A percentile compares a stretch with the other conserved stretches of the same genome.
Evolutionary conservation across 805 yeast species (phyloP).

Genomic region (Metschnikowia shivogae): DNA sequence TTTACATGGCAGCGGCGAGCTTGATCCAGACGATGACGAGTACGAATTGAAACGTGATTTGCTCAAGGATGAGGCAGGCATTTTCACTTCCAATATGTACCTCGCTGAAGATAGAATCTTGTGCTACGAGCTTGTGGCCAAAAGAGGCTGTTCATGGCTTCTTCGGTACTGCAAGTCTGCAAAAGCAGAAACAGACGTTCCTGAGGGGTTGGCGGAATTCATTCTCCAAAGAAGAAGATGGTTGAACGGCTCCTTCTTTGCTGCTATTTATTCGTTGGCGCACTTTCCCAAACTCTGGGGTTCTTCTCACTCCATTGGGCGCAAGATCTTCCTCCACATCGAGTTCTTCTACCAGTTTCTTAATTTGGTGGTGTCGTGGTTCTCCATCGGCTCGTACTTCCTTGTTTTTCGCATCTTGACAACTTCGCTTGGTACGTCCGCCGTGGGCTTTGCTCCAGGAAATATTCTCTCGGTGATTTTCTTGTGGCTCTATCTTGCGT

Average conservation of each 20-base stretch:
- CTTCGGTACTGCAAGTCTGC: conserved; percentile 60
- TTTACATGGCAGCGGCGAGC: conserved; percentile 57
- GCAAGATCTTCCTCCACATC: conserved; percentile 49
- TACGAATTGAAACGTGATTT: conserved; percentile 34
- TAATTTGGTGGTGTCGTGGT: conserved; percentile 57
- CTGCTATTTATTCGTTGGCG: conserved; percentile 52
- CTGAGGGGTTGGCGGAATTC: conserved; percentile 57
- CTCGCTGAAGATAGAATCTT: conserved; percentile 94
- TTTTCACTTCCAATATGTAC: conserved; percentile 94
- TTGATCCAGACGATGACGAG: conserved; percentile 33
- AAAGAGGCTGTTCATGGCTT: conserved; percentile 54
- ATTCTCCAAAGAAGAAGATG: conserved; percentile 64
- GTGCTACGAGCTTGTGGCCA: conserved; percentile 94
- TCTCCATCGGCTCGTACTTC: conserved; percentile 58
- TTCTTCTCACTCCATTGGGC: conserved; percentile 48
- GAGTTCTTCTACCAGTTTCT: conserved; percentile 55
- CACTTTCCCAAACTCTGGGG: conserved; percentile 54
- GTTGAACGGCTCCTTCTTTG: conserved; percentile 69
- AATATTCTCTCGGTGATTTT: conserved; percentile 48
- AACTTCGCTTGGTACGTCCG: conserved; percentile 41
- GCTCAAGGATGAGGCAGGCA: conserved; percentile 46
- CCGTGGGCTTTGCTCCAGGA: conserved; percentile 42
- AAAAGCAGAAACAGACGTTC: conserved; percentile 66
- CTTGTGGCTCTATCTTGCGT: conserved; percentile 53
- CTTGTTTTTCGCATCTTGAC: conserved; percentile 61